These are phyloP conservation scores for Ephemerocybe angulata DNA, from an alignment of 768 basidiomycete species.

Conservation along the genomic window DNA sequence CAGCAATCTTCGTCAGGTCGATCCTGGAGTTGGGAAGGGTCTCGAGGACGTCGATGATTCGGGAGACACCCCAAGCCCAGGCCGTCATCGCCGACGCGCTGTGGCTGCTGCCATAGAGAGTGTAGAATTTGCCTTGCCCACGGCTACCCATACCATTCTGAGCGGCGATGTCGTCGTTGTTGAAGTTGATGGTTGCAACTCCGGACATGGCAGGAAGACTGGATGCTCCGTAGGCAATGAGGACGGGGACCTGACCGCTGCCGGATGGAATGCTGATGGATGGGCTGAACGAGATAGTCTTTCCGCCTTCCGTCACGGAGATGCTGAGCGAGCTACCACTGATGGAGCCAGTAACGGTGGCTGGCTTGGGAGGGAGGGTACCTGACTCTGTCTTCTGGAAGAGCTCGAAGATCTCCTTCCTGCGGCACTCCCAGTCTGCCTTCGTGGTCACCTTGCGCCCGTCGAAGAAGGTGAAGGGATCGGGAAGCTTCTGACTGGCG, in stretches of 20 bases:
- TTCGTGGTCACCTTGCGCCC: constrained; percentile 41
- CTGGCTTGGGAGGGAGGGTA: constrained; percentile 44
- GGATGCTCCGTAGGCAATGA: constrained; percentile 49
- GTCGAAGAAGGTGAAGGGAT: constrained; percentile 51
- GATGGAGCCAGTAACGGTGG: constrained; percentile 41
- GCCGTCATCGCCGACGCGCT: constrained; percentile 55
- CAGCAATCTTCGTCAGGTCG: constrained; percentile 46
- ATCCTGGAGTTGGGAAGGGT: constrained; percentile 42
- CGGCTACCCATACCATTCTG: constrained; percentile 43
- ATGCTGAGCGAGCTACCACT: no score
- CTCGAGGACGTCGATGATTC: constrained; percentile 60
- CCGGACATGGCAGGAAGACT: constrained; percentile 36
- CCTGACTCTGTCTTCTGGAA: constrained; percentile 54
- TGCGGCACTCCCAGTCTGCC: constrained; percentile 50
- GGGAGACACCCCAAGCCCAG: constrained; percentile 60
- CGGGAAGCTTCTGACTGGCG: constrained; percentile 42
- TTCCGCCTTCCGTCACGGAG: constrained; percentile 44
- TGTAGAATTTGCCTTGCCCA: constrained; percentile 56
- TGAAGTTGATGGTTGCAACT: constrained; percentile 47
- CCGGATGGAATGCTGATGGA: constrained; percentile 44
- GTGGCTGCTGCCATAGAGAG: constrained; percentile 44
- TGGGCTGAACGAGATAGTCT: constrained; percentile 47
- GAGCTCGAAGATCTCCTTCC: constrained; percentile 44
- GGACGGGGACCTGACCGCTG: constrained; percentile 45
- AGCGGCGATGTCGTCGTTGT: constrained; percentile 52